phyloP scores from a whole-genome alignment of 208 protist genomes.

The Leptomonas seymouri region DNA sequence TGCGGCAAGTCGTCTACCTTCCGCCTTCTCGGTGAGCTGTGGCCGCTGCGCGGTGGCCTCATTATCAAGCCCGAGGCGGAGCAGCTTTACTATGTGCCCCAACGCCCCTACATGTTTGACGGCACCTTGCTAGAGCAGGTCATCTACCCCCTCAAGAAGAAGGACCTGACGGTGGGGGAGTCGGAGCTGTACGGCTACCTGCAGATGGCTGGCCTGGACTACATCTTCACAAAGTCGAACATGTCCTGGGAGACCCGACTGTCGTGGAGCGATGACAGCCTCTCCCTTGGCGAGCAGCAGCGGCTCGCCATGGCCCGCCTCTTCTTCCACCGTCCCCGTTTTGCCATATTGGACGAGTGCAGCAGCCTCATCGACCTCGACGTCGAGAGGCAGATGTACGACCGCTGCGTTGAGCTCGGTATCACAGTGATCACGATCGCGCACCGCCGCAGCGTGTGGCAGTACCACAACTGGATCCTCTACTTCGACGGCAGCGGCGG shows the following conservation, averaged over 20 bases:
- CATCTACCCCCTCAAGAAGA: slow-evolving; percentile 76
- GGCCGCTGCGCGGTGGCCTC: slow-evolving; percentile 65
- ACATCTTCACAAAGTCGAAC: slow-evolving; percentile 54
- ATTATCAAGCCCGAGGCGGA: slow-evolving; percentile 71
- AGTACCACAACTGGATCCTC: slow-evolving; percentile 85
- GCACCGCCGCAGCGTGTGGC: slow-evolving; percentile 75
- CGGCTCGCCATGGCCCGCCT: slow-evolving; percentile 87
- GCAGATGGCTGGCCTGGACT: slow-evolving; percentile 67
- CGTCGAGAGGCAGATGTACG: slow-evolving; percentile 74
- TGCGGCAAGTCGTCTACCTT: slow-evolving; percentile 92
- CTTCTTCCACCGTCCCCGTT: slow-evolving; percentile 87
- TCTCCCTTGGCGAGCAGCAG: slow-evolving; percentile 89
- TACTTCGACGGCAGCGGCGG: slow-evolving; percentile 76
- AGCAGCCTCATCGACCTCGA: slow-evolving; percentile 80
- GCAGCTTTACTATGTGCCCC: slow-evolving; percentile 89
- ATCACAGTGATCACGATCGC: slow-evolving; percentile 90
- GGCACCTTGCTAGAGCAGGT: slow-evolving; percentile 90
- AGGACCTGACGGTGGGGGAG: slow-evolving; percentile 60
- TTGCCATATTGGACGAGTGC: slow-evolving; percentile 93
- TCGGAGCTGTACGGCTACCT: slow-evolving; percentile 62
- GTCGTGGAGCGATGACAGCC: slow-evolving; percentile 51
- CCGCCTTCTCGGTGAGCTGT: slow-evolving; percentile 81
- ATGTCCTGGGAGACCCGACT: slow-evolving; percentile 68
- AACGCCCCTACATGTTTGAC: slow-evolving; percentile 83
- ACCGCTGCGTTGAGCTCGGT: slow-evolving; percentile 61